These are phyloP conservation scores for Rossbeevera mucosa DNA, from an alignment of 768 basidiomycete genomes.

Conservation along the genomic window DNA sequence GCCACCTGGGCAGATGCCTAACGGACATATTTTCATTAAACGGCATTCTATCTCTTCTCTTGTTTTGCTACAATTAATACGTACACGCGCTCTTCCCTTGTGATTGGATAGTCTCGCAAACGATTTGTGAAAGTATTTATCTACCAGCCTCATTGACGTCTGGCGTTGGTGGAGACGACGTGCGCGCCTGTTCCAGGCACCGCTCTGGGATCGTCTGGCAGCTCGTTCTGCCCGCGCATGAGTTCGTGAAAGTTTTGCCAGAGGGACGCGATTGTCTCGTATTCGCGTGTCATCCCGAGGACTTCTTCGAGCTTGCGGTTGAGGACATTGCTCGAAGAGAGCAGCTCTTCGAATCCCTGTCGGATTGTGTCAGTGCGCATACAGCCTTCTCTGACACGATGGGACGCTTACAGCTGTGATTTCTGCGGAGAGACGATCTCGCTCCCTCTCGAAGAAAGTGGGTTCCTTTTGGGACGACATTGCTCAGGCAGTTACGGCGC, in stretches of 20 bases:
- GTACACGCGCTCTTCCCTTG: slow-evolving; percentile 29
- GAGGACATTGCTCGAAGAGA: slow-evolving; percentile 78
- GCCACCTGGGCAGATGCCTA: slow-evolving; percentile 59
- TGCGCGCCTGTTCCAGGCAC: slow-evolving; percentile 71
- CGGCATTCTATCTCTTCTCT: slow-evolving; percentile 26
- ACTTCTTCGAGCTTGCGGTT: slow-evolving; percentile 94
- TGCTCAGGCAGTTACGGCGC: not conserved
- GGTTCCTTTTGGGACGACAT: slow-evolving; percentile 39
- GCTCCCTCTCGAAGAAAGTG: slow-evolving; percentile 75
- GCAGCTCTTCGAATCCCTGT: slow-evolving; percentile 83
- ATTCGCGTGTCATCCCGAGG: slow-evolving; percentile 87
- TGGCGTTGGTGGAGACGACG: slow-evolving; percentile 38
- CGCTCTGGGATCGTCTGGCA: slow-evolving; percentile 31
- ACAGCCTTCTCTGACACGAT: not conserved
- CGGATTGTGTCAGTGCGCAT: not conserved
- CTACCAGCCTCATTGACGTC: slow-evolving; percentile 18
- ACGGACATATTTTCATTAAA: slow-evolving; percentile 22
- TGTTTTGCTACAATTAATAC: slow-evolving; percentile 34
- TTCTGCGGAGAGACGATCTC: slow-evolving; percentile 67
- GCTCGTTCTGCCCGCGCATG: slow-evolving; percentile 52
- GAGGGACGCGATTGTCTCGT: slow-evolving; percentile 79
- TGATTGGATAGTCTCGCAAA: slow-evolving; percentile 37
- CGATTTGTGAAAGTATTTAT: slow-evolving; percentile 13
- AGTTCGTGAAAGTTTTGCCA: slow-evolving; percentile 80
- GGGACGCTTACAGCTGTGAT: slow-evolving; percentile 57